phyloP scores from a whole-genome alignment of 2,329 filamentous ascomycete genomes.

The Colletotrichum costaricense region DNA sequence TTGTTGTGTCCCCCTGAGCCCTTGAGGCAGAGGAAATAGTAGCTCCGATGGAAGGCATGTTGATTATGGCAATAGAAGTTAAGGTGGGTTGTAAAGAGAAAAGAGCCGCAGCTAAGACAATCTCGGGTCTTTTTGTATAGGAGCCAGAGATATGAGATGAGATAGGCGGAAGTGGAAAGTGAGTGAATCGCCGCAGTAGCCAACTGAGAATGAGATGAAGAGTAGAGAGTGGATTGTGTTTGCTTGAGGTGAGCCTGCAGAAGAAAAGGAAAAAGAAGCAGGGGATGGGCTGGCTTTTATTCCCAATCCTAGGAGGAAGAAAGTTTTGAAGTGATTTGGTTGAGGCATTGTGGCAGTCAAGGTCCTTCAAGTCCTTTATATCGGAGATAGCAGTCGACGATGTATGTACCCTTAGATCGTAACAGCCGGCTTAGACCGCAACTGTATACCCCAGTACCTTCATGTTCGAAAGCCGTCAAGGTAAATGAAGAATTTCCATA shows the following conservation, averaged over 20 bases:
- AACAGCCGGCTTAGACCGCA: too few relatives aligned
- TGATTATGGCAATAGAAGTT: neutral
- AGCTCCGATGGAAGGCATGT: neutral
- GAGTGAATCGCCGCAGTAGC: neutral
- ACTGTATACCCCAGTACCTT: too few relatives aligned
- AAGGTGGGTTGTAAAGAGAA: neutral
- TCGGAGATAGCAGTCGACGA: too few relatives aligned
- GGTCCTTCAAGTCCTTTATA: too few relatives aligned
- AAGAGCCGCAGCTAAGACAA: neutral
- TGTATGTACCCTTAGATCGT: too few relatives aligned
- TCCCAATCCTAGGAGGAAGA: too few relatives aligned
- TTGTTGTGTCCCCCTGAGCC: neutral
- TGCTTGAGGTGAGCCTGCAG: neutral
- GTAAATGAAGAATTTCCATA: too few relatives aligned
- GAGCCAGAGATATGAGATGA: neutral
- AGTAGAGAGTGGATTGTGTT: neutral
- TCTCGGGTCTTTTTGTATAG: neutral
- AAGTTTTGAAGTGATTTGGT: too few relatives aligned
- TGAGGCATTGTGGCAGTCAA: too few relatives aligned
- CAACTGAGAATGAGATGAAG: neutral
- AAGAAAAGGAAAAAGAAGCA: neutral
- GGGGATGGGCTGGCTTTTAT: neutral
- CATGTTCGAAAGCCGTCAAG: too few relatives aligned
- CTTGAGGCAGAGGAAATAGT: neutral
- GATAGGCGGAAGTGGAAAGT: neutral